Evolutionary conservation across 371 early-diverging fungal species (phyloP), one percentile per base, ranked within the genome.

Genomic region (Capillidium heterosporum): DNA sequence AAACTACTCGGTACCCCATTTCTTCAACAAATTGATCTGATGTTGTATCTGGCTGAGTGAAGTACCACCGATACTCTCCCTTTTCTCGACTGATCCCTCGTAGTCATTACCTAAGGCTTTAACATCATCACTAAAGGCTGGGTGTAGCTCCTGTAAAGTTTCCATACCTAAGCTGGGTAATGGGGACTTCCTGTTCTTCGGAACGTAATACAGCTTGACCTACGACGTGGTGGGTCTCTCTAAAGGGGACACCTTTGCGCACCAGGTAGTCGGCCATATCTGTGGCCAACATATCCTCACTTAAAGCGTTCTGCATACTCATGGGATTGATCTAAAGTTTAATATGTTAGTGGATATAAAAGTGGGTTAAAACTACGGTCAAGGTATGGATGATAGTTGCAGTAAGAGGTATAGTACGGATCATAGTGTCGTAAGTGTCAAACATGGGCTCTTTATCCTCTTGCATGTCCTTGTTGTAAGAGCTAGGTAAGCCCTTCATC

Each of bases 371-470:
- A 50, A 65, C 65, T 69, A 84, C 80, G 44, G 70, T 79, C 62
- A 96, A 74, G 0, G 95, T 94, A 29, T 87, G 77, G 48, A 96
- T 61, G 0, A 92, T 92, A 32, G 91, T 91, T 2, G 87, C 75
- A 13, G 87, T 78, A 62, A 96, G 91, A 67, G 91, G 89, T 35
- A 96, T 71, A 3, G 89, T 89, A 0, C 87, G 89, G 43, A 78
- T 70, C 32, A 94, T 65, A 1, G 88, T 94, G 63, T 92, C 91
- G 7, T 75, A 81, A 19, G 94, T 82, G 61, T 95, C 95, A 69
- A 96, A 95, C 77, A 96, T 78, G 29, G 95, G 93, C 65, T 94
- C 95, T 73, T 96, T 96, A 68, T 95, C 97, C 71, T 95, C 97
- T 68, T 96, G 97, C 62, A 96, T 77, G 66, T 95, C 97, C 73